Base-by-base conservation (phyloP, 106 monocot genomes). In the Acanthochlamys bracteata region DNA sequence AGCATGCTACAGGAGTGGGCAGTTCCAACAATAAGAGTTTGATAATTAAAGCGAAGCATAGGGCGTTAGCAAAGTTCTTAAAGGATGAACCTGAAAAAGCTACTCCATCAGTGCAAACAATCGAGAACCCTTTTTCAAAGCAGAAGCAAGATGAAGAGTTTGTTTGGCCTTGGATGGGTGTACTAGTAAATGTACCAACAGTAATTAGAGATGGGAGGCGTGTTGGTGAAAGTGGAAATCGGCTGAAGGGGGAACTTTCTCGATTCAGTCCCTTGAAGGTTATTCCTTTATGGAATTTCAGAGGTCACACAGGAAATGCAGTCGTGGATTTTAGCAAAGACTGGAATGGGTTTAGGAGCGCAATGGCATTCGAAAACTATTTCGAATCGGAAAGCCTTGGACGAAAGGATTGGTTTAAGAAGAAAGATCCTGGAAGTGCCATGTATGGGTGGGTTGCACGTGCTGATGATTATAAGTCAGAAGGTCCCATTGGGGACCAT, bases 101-200 rank as follows among this genome's bases (percentile, higher is more conserved):
- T 55, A 23, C 3, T 17, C 53, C 64, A n/a, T 64, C 66, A 19
- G 8, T 25, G 26, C 70, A 75, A 24, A 41, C 33, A 12, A 59
- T 69, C 25, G 69, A 45, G 13, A 51, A 61, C 19, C 63, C 61
- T 52, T 25, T 64, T 64, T 40, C 61, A 9, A 68, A 71, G 60
- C 65, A 52, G 7, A 60, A 63, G 58, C 33, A 68, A 25, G 67
- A 71, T 24, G 88, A 89, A 12, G 53, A 41, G 53, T 93, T 82
- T 74, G 93, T 93, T 11, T 89, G 70, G 73, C 93, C 88, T 7
- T 93, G 93, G 93, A 89, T 69, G 73, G 88, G 93, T 21, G 61
- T 93, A 20, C 68, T 89, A 27, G 82, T 78, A 15, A 93, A 93
- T 76, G 59, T 91, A 24, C 91, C 86, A 21, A 76, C 72, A 24